These are phyloP conservation scores for Epichloe sylvatica DNA, from an alignment of 2,329 filamentous ascomycete genomes.

Conservation along the genomic window DNA sequence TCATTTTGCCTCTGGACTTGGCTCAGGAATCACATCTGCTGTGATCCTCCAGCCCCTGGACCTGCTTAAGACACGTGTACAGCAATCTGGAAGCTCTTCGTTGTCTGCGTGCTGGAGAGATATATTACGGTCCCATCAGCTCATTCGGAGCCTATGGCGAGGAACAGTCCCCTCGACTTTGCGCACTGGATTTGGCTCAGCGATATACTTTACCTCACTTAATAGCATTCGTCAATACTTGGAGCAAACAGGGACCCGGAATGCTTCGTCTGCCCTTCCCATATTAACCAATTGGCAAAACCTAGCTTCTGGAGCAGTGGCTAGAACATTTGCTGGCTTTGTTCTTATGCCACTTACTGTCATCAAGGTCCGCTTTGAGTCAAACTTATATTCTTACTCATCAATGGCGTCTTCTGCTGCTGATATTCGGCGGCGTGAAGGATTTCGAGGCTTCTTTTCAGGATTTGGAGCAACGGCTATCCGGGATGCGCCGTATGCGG, in stretches of 20 bases:
- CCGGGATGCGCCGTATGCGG: conserved; percentile 91
- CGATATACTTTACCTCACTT: conserved; percentile 83
- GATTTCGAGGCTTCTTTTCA: conserved; percentile 73
- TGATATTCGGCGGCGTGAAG: conserved; percentile 62
- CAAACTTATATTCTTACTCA: conserved; percentile 68
- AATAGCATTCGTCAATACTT: conserved; percentile 66
- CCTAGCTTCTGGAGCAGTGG: conserved; percentile 67
- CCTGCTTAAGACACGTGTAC: conserved; percentile 88
- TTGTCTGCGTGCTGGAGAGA: conserved; percentile 29
- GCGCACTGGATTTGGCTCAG: conserved; percentile 82
- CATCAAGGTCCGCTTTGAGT: conserved; percentile 93
- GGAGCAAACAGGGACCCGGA: conserved; percentile 13
- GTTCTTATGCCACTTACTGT: conserved; percentile 92
- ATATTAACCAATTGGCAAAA: conserved; percentile 76
- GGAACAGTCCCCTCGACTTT: conserved; percentile 87
- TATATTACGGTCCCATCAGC: conserved; percentile 42
- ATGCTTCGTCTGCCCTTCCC: conserved; percentile 57
- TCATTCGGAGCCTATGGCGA: conserved; percentile 68
- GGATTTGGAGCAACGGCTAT: conserved; percentile 90
- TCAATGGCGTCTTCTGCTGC: conserved; percentile 58
- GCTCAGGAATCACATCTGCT: conserved; percentile 75
- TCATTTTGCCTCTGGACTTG: conserved; percentile 79
- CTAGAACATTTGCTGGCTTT: conserved; percentile 76
- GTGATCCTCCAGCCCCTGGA: conserved; percentile 89
- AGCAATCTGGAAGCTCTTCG: conserved; percentile 64